Conservation (phyloP, 805 yeast species). For the Yarrowia sp. region DNA sequence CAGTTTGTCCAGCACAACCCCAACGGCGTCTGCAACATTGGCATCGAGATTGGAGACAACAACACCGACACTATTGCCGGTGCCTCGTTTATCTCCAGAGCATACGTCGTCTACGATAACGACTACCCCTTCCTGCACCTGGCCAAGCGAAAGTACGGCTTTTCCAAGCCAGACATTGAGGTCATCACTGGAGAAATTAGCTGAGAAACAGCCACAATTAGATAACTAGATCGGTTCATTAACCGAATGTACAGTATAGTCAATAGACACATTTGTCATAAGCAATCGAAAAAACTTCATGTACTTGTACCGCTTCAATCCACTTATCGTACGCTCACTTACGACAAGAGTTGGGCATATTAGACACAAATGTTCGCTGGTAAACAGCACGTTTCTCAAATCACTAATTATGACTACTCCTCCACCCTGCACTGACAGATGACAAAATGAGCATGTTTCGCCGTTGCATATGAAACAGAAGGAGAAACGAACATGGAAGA, state of each 20-base stretch:
- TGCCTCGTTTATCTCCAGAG: constrained; percentile 25
- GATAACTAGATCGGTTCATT: background rate
- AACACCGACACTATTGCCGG: constrained; percentile 30
- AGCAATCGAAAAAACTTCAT: too few relatives aligned
- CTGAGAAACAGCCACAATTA: background rate
- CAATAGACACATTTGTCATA: too few relatives aligned
- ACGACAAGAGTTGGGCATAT: too few relatives aligned
- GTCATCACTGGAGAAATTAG: constrained; percentile 16
- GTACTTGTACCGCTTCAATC: too few relatives aligned
- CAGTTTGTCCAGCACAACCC: constrained; percentile 41
- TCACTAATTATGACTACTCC: too few relatives aligned
- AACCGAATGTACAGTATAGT: background rate
- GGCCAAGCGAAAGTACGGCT: constrained; percentile 28
- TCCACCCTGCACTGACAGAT: too few relatives aligned
- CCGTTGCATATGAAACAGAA: too few relatives aligned
- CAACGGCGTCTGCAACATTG: constrained; percentile 25
- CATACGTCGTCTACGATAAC: constrained; percentile 30
- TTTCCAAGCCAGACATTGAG: constrained; percentile 2
- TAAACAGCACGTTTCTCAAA: too few relatives aligned
- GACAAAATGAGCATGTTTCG: too few relatives aligned
- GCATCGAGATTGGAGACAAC: constrained; percentile 14
- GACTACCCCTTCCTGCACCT: constrained; percentile 27
- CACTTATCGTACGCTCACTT: too few relatives aligned
- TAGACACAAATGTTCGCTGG: too few relatives aligned
- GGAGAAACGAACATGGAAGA: background rate